phyloP scores from a whole-genome alignment of 1,284 basidiomycete species.

The Ustilago lituana region DNA sequence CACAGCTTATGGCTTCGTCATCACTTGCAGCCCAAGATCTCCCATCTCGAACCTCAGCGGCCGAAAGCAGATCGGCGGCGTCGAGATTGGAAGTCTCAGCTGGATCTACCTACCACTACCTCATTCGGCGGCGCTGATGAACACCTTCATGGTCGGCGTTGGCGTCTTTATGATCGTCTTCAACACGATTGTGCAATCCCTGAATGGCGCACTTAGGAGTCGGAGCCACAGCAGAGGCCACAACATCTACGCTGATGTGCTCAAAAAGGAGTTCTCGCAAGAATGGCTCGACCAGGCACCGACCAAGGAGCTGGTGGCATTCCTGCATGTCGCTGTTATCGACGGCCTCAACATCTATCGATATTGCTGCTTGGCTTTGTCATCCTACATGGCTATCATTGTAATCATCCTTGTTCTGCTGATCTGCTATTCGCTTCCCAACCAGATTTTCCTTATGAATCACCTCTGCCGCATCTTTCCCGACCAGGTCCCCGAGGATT shows the following conservation, averaged over 20 bases:
- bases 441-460: conserved; percentile 22
- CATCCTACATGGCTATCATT: conserved; percentile 9
- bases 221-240: background rate
- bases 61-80: background rate
- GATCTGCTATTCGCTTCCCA: conserved; percentile 11
- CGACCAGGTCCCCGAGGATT: background rate
- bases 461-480: conserved; percentile 19
- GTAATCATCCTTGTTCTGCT: background rate
- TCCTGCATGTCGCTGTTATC: background rate
- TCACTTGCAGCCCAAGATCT: conserved; percentile 30
- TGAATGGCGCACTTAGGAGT: background rate
- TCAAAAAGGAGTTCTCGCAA: background rate
- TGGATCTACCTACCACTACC: conserved; percentile 25
- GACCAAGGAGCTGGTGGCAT: background rate
- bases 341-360: conserved; percentile 11
- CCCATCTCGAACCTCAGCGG: conserved; percentile 11
- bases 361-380: conserved; percentile 4
- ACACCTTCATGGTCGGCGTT: conserved; percentile 14
- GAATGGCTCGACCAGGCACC: conserved; percentile 10
- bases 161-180: conserved; percentile 7
- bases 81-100: conserved; percentile 3
- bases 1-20: conserved; percentile 18
- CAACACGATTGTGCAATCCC: background rate
- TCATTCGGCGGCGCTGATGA: conserved; percentile 20
- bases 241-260: background rate